These are phyloP conservation scores for Aspergillus novoparasiticus DNA, from an alignment of 2,329 filamentous ascomycete genomes.

Conservation along the genomic window DNA sequence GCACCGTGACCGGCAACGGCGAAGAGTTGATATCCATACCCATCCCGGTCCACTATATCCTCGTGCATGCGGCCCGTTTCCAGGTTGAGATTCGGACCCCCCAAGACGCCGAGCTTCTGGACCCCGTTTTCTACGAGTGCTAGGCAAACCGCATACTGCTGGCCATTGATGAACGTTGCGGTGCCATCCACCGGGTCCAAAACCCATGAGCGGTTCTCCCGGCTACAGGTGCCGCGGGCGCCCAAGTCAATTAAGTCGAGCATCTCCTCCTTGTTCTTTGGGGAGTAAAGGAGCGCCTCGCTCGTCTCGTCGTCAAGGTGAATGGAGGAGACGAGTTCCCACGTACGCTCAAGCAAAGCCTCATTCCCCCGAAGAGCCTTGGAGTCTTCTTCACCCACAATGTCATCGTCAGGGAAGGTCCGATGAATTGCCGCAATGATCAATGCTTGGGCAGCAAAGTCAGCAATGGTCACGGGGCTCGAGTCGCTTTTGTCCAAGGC, in stretches of 20 bases:
- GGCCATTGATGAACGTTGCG: slow-evolving; percentile 60
- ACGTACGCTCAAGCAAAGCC: slow-evolving; percentile 56
- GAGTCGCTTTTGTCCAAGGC: slow-evolving; percentile 60
- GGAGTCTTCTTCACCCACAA: slow-evolving; percentile 64
- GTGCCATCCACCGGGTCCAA: slow-evolving; percentile 69
- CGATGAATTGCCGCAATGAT: slow-evolving; percentile 60
- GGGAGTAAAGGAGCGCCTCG: slow-evolving; percentile 41
- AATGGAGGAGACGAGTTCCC: slow-evolving; percentile 53
- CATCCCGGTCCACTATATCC: slow-evolving; percentile 46
- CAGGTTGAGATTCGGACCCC: slow-evolving; percentile 62
- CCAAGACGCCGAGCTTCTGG: slow-evolving; percentile 62
- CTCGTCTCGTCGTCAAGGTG: slow-evolving; percentile 36
- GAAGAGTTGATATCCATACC: slow-evolving; percentile 54
- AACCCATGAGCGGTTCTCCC: slow-evolving; percentile 57
- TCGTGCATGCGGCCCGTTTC: slow-evolving; percentile 38
- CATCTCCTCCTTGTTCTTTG: slow-evolving; percentile 56
- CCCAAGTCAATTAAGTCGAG: slow-evolving; percentile 64
- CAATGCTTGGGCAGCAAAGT: slow-evolving; percentile 65
- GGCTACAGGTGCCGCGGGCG: slow-evolving; percentile 43
- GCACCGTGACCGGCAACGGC: slow-evolving; percentile 51
- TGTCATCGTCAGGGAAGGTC: slow-evolving; percentile 58
- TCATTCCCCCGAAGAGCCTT: slow-evolving; percentile 54
- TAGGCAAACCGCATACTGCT: slow-evolving; percentile 66
- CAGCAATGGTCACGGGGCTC: slow-evolving; percentile 64
- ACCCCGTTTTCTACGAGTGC: slow-evolving; percentile 60